phyloP scores from a whole-genome alignment of 305 asterid species.

The Solanum hybrid region DNA sequence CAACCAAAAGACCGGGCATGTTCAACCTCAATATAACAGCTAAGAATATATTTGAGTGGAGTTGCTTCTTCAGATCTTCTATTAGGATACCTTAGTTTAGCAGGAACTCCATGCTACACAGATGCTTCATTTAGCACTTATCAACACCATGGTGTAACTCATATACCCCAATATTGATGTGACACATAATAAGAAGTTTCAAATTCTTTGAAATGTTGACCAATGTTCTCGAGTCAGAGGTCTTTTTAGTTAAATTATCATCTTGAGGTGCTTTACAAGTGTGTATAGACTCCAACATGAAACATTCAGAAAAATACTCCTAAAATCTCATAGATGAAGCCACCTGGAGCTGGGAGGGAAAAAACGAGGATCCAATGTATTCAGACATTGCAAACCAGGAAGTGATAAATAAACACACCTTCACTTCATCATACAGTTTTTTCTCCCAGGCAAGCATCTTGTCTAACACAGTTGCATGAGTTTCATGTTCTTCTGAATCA shows the following conservation, averaged over 20 bases:
- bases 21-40: not conserved
- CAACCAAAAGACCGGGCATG: not conserved
- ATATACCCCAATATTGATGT: not conserved
- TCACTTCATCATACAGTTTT: conserved; percentile 97
- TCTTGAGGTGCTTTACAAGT: not conserved
- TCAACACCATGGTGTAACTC: not conserved
- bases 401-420: conserved; percentile 37
- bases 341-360: not conserved
- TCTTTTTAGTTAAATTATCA: not conserved
- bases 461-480: conserved; percentile 98
- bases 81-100: not conserved
- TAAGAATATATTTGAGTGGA: not conserved
- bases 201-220: not conserved
- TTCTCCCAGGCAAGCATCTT: conserved; percentile 99
- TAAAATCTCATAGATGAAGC: not conserved
- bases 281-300: not conserved
- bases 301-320: not conserved
- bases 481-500: conserved; percentile 92
- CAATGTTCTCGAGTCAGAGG: not conserved
- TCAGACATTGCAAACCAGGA: not conserved
- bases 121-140: not conserved
- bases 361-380: not conserved
- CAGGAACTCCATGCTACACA: not conserved
- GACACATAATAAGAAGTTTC: not conserved
- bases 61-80: not conserved